phyloP scores from a whole-genome alignment of 768 basidiomycete species.

The Pholiota conissans region DNA sequence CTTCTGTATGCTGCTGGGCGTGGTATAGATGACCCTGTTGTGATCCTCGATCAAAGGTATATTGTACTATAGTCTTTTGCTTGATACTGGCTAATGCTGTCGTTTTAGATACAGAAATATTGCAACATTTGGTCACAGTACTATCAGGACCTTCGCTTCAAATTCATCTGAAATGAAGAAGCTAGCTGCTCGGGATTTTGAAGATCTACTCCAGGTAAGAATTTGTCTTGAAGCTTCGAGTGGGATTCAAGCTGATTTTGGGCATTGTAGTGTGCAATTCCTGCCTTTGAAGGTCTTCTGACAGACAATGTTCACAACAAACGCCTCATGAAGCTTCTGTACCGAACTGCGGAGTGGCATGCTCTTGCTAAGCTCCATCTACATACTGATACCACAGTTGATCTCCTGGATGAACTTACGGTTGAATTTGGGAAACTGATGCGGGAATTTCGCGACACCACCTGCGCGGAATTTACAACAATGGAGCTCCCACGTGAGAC shows the following conservation, averaged over 20 bases:
- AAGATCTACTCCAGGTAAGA: slow-evolving; percentile 36
- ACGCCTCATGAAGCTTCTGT: slow-evolving; percentile 32
- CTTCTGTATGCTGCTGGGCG: background rate
- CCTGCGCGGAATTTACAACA: background rate
- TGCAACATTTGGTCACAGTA: slow-evolving; percentile 21
- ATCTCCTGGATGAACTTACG: no score
- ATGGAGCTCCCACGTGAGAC: background rate
- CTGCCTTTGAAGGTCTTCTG: no score
- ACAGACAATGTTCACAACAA: slow-evolving; percentile 22
- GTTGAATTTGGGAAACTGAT: background rate
- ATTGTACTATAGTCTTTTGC: background rate
- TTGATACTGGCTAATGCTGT: slow-evolving; percentile 8
- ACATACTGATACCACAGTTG: no score
- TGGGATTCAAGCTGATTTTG: no score
- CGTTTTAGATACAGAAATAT: slow-evolving; percentile 20
- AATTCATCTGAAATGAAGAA: slow-evolving; percentile 32
- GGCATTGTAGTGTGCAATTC: no score
- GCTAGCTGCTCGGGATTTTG: slow-evolving; percentile 31
- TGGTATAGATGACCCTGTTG: background rate
- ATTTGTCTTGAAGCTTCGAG: no score
- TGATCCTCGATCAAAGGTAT: background rate
- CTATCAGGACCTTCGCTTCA: slow-evolving; percentile 27
- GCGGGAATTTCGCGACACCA: background rate
- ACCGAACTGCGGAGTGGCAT: slow-evolving; percentile 23
- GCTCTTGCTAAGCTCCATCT: no score